Percentiles rank a stretch among this genome's conserved stretches.
Conservation (phyloP, 2,329 filamentous ascomycete species). For the Aspergillus udagawae region DNA sequence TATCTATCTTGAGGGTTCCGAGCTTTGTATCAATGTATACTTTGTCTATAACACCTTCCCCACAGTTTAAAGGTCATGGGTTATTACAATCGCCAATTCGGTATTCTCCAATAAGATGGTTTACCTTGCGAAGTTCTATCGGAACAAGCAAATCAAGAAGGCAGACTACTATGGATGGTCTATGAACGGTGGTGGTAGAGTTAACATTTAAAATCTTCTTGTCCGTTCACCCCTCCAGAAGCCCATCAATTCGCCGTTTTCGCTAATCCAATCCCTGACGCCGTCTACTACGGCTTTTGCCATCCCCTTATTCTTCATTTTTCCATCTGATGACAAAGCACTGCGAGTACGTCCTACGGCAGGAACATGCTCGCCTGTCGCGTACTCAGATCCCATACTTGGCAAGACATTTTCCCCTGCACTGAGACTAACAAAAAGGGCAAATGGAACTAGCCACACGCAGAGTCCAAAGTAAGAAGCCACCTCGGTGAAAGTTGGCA, state of each 20-base stretch:
- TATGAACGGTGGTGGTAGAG: background rate
- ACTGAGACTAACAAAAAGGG: conserved; percentile 88
- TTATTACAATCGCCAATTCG: too few species aligned
- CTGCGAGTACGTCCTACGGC: conserved; percentile 23
- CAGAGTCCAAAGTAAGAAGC: conserved; percentile 94
- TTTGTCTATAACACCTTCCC: background rate
- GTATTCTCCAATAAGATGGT: too few species aligned
- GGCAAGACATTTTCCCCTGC: conserved; percentile 94
- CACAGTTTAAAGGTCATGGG: too few species aligned
- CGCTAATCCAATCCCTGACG: conserved; percentile 56
- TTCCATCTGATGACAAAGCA: conserved; percentile 29
- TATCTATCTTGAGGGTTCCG: background rate
- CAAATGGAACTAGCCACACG: conserved; percentile 94
- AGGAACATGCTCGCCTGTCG: conserved; percentile 47
- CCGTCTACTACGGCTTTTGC: conserved; percentile 61
- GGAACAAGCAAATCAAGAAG: background rate
- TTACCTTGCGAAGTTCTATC: conserved; percentile 1
- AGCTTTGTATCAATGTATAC: background rate
- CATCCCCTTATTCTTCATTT: conserved; percentile 54
- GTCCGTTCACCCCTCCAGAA: conserved; percentile 58
- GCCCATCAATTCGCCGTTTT: conserved; percentile 61
- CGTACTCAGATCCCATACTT: conserved; percentile 78
- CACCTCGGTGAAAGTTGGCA: conserved; percentile 88
- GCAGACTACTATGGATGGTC: background rate
- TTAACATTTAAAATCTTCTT: conserved; percentile 33